phyloP scores from a whole-genome alignment of 176 grass and related monocot genomes.

The Phyllostachys edulis region DNA sequence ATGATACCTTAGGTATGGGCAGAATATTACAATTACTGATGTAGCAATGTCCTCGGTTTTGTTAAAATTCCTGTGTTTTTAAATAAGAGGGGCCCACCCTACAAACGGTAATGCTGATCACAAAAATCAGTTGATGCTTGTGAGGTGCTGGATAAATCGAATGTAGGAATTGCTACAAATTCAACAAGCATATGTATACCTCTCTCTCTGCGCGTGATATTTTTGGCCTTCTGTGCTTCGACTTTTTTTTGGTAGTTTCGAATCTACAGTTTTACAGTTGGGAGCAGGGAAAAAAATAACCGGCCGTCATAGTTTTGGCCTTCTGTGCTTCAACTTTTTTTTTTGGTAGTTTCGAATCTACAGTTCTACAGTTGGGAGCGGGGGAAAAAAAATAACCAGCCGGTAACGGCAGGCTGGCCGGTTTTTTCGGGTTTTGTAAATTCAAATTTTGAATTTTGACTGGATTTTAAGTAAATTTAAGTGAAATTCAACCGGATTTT shows the following conservation, averaged over 20 bases:
- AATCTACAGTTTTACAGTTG: not conserved
- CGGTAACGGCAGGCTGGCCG: too few relatives aligned
- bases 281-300: too few relatives aligned
- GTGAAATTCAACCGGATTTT: too few relatives aligned
- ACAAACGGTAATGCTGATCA: not conserved
- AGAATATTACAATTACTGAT: constrained; percentile 6
- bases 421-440: too few relatives aligned
- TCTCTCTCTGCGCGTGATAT: constrained; percentile 11
- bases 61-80: not conserved
- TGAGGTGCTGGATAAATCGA: not conserved
- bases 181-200: not conserved
- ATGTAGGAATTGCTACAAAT: not conserved
- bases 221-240: not conserved
- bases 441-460: too few relatives aligned
- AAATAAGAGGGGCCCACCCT: not conserved
- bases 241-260: not conserved
- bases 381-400: too few relatives aligned
- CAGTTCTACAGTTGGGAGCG: too few relatives aligned
- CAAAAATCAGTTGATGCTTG: not conserved
- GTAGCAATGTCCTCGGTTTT: not conserved
- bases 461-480: too few relatives aligned
- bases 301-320: too few relatives aligned
- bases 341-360: too few relatives aligned
- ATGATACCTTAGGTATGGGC: constrained; percentile 50
- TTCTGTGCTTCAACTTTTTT: too few relatives aligned